These are phyloP conservation scores for Phytophthora sp. DNA, from an alignment of 352 stramenopile species.

Conservation along the genomic window DNA sequence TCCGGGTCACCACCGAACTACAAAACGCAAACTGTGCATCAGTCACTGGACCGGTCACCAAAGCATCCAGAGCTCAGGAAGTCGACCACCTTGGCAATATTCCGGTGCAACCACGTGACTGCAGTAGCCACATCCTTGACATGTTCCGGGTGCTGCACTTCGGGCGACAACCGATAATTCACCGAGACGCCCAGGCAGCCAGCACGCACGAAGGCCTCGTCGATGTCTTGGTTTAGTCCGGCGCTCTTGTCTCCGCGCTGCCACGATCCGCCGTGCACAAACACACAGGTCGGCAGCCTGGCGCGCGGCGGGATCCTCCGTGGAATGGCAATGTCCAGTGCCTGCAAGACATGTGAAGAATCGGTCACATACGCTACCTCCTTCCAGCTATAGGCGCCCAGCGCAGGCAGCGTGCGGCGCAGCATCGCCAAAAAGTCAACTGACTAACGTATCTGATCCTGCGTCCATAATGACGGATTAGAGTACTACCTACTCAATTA, in stretches of 20 bases:
- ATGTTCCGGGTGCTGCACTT: conserved; percentile 78
- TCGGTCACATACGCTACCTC: conserved; percentile 63
- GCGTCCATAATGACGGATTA: not conserved
- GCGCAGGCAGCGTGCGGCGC: conserved; percentile 38
- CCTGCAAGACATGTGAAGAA: conserved; percentile 52
- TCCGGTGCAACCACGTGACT: conserved; percentile 65
- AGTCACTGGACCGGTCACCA: not conserved
- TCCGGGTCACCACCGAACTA: conserved; percentile 79
- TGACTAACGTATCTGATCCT: conserved; percentile 19
- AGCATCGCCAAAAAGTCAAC: conserved; percentile 22
- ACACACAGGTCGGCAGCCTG: conserved; percentile 74
- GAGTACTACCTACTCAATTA: conserved; percentile 10
- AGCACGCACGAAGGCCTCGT: conserved; percentile 57
- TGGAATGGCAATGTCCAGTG: conserved; percentile 74
- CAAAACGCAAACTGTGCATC: conserved; percentile 9
- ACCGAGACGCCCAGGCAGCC: conserved; percentile 69
- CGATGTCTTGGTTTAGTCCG: conserved; percentile 66
- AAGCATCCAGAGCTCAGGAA: not conserved
- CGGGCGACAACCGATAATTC: conserved; percentile 85
- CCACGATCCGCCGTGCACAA: conserved; percentile 86
- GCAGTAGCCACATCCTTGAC: conserved; percentile 64
- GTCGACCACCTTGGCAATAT: conserved; percentile 65
- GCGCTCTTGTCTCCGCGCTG: conserved; percentile 83
- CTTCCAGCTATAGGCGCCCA: conserved; percentile 63
- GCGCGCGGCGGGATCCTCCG: conserved; percentile 24